Evolutionary conservation across 331 rosid species (phyloP), one percentile per base, ranked within the genome.

Genomic region (Rhamnella rubrinervis): DNA sequence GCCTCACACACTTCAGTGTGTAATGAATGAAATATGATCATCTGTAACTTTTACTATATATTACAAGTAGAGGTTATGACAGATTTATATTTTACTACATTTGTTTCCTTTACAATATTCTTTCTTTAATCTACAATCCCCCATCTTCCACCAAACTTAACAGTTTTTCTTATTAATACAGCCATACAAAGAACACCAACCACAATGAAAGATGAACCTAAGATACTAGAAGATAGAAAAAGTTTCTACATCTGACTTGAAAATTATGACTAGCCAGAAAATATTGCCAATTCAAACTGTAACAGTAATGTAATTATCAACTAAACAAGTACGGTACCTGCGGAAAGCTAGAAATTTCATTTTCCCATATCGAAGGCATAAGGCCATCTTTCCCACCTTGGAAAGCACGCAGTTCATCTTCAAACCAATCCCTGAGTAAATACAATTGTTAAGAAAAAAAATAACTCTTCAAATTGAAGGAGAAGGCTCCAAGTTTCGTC

Each of bases 361-460:
- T 81, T 87, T 88, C 98, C 98, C 98, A 93, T 68, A 87, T 83
- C 51, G 89, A 88, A 2, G 96, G 96, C 87, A 93, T 63, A 67
- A 88, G 87, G 72, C 98, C 96, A 83, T 90, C 97, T 75, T 85
- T 85, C 74, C 96, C 95, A 14, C 98, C 98, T 87, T 90, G 96
- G 80, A 93, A 93, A 61, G 97, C 97, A 55, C 98, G 96, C 70
- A 93, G 93, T 76, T 90, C 98, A 73, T 93, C 98, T 82, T 93
- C 98, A 66, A 90, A 90, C 89, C 97, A 93, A 80, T 93, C 98
- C 93, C 98, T 93, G 59, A 71, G n/a, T 40, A 65, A 62, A 66
- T 37, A 59, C 26, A 64, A 61, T 55, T 47, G 37, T 18, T 21
- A 60, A 59, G 21, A 47, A 52, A 16, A 16, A 16, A 50, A 41